Evolutionary conservation across 2,329 filamentous ascomycete species (phyloP).

Genomic region (Zymoseptoria brevis): DNA sequence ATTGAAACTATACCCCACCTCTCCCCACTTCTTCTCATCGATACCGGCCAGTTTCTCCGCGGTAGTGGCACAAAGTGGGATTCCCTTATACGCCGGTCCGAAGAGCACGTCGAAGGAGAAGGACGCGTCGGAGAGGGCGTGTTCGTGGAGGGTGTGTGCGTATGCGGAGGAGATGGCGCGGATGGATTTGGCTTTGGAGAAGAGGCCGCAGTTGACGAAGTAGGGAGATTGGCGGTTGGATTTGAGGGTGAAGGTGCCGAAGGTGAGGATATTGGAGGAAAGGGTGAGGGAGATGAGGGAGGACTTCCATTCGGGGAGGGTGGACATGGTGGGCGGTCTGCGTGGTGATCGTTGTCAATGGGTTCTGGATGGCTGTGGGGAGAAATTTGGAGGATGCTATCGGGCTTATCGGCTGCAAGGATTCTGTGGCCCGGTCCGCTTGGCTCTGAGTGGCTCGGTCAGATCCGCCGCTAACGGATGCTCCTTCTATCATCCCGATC

Average conservation of each 20-base stretch:
- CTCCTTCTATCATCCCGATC: not conserved
- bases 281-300: slow-evolving; percentile 65
- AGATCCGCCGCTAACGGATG: not conserved
- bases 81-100: slow-evolving; percentile 93
- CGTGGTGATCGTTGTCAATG: not conserved
- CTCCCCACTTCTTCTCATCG: slow-evolving; percentile 56
- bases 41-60: slow-evolving; percentile 66
- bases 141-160: slow-evolving; percentile 52
- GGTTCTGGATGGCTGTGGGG: not conserved
- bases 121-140: slow-evolving; percentile 35
- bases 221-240: slow-evolving; percentile 86
- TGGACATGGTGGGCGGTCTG: not conserved
- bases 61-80: slow-evolving; percentile 75
- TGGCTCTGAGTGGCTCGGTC: not conserved
- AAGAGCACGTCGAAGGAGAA: slow-evolving; percentile 77
- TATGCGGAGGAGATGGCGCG: slow-evolving; percentile 73
- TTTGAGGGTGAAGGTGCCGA: slow-evolving; percentile 83
- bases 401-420: too few species aligned
- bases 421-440: not conserved
- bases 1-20: slow-evolving; percentile 81
- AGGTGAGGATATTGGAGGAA: slow-evolving; percentile 62
- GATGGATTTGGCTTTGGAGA: slow-evolving; percentile 73
- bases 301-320: slow-evolving; percentile 54
- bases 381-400: not conserved
- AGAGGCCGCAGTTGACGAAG: slow-evolving; percentile 94